A percentile compares a stretch with the other conserved stretches of the same genome.
Evolutionary conservation across 805 yeast species (phyloP).

Genomic region (Ogataea pilisensis): DNA sequence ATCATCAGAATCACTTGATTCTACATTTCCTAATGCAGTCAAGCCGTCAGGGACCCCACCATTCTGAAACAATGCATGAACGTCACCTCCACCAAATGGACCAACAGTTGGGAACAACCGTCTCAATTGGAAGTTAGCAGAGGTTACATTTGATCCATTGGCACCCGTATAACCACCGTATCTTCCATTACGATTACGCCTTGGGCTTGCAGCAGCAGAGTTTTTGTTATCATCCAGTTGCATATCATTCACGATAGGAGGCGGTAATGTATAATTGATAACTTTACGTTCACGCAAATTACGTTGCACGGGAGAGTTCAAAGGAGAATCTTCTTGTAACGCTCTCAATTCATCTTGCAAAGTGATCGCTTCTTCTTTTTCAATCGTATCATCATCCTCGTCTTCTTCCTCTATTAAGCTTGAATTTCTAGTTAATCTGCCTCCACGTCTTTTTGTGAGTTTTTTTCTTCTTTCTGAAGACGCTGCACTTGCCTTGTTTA

Average conservation of each 20-base stretch:
- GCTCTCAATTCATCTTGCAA: conserved; percentile 65
- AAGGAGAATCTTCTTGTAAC: conserved; percentile 53
- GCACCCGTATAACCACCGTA: conserved; percentile 18
- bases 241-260: conserved; percentile 56
- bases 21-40: conserved; percentile 35
- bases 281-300: conserved; percentile 64
- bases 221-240: conserved; percentile 24
- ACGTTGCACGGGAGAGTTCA: conserved; percentile 43
- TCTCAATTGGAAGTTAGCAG: conserved; percentile 40
- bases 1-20: conserved; percentile 45
- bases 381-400: conserved; percentile 8
- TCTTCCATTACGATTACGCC: conserved; percentile 25
- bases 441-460: conserved; percentile 5
- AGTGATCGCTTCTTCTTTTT: conserved; percentile 30
- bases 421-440: conserved; percentile 1
- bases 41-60: conserved; percentile 47
- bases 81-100: conserved; percentile 97
- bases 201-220: conserved; percentile 26
- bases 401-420: conserved; percentile 2
- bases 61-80: conserved; percentile 70
- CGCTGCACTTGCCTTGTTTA: conserved; percentile 1
- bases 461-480: conserved; percentile 9
- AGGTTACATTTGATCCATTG: conserved; percentile 4
- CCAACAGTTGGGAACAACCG: conserved; percentile 91
- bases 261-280: conserved; percentile 78